Evolutionary conservation across 1,284 basidiomycete genomes (phyloP).

Genomic region (Ceratobasidium theobromae): DNA sequence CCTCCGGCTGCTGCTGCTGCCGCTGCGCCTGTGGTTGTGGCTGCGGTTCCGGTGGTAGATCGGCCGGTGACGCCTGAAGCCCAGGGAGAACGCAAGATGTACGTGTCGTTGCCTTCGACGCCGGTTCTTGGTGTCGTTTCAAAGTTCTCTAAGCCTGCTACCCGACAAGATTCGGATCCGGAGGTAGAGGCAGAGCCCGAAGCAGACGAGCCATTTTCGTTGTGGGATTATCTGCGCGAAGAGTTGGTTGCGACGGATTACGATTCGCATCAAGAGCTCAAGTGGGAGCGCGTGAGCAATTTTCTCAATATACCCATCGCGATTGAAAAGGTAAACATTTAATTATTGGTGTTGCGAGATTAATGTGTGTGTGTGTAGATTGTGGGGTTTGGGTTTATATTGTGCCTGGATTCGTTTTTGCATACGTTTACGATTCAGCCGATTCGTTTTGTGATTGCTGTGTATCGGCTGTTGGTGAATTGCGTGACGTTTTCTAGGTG

Average conservation of each 20-base stretch:
- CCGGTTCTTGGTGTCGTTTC: constrained; percentile 43
- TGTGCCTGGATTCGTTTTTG: constrained; percentile 96
- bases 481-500: constrained; percentile 36
- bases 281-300: constrained; percentile 98
- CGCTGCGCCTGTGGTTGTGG: background rate
- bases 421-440: constrained; percentile 98
- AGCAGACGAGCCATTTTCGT: constrained; percentile 59
- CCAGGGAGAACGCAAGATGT: constrained; percentile 43
- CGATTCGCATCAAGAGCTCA: constrained; percentile 89
- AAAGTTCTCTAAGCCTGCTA: constrained; percentile 17
- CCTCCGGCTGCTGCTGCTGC: background rate
- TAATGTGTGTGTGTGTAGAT: constrained; percentile 55
- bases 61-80: background rate
- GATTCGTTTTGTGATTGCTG: constrained; percentile 77
- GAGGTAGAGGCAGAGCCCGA: constrained; percentile 1
- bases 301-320: constrained; percentile 92
- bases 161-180: background rate
- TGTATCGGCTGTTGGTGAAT: constrained; percentile 59
- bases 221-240: constrained; percentile 91
- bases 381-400: constrained; percentile 87
- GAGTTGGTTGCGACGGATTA: constrained; percentile 87
- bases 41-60: background rate
- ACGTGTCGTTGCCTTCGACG: constrained; percentile 70
- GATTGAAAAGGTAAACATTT: constrained; percentile 77
- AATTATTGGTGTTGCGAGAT: background rate